Evolutionary conservation across 1,284 basidiomycete genomes (phyloP), one percentile per base, ranked within the genome.

Genomic region (Ustilago lituana): DNA sequence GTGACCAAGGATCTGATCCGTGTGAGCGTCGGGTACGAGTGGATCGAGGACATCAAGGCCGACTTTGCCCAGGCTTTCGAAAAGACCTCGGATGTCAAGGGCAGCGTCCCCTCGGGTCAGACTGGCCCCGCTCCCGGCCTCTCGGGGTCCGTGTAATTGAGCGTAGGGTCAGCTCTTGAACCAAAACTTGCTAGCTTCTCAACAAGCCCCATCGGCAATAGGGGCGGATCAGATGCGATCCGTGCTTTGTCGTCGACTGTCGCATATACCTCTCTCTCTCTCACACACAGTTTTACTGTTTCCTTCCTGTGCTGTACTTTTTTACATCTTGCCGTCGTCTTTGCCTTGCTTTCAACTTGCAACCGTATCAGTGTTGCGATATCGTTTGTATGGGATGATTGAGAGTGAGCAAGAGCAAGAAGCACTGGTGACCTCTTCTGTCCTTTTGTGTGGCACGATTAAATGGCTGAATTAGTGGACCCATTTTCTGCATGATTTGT

Each of bases 1-100:
- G 91, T 94, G 14, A 90, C 89, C 10, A 88, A 88, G 24, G 91
- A 93, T 82, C 83, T 92, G 48, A 90, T 93, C 75, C 87, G 91
- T 64, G 88, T 92, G 77, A 70, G 88, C 4, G 88, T 89, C 39
- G 92, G 92, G n/a, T 91, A 91, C 66, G 93, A 94, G 83, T 89
- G 88, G 72, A 92, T 93, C 76, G 85, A 85, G 54, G 82, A 80
- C 50, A 82, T 78, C 79, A 89, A 92, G 72, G 90, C 90, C 11
- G 92, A 94, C 83, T 92, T 94, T 79, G 88, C 89, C 65, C 86
- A 87, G 59, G 89, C 88, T 4, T 83, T 88, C 64, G 74, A 74
- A 41, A 64, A 66, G 46, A 73, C 63, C 8, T 26, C 50, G 17
- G 64, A 67, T 41, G 64, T 74, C 41, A 68, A 62, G 55, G 68